These are phyloP conservation scores for Penicillium crystallinum DNA, from an alignment of 495 filamentous ascomycete genomes.

Conservation along the genomic window DNA sequence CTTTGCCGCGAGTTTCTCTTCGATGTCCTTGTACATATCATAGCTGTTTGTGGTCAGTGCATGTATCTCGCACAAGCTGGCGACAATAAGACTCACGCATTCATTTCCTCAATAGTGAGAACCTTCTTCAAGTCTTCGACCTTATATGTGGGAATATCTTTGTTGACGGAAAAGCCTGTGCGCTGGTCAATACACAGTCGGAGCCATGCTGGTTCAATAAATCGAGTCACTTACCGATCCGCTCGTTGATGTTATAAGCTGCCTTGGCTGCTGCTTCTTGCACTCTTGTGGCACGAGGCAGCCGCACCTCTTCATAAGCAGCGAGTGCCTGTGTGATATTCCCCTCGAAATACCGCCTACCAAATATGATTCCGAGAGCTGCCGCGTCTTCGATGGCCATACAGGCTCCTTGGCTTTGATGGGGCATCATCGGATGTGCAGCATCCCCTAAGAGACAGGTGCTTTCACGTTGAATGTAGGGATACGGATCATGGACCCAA, in stretches of 20 bases:
- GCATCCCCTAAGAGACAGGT: constrained; percentile 40
- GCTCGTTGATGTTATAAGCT: constrained; percentile 46
- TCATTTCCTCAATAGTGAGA: constrained; percentile 52
- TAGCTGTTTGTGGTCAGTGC: constrained; percentile 29
- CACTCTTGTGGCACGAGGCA: constrained; percentile 40
- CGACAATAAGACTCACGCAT: constrained; percentile 29
- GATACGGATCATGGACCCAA: constrained; percentile 47
- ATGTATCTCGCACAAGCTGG: background rate
- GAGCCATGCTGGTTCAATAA: background rate
- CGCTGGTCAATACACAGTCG: background rate
- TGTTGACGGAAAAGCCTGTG: constrained; percentile 44
- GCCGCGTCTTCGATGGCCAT: constrained; percentile 50
- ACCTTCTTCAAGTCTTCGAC: constrained; percentile 44
- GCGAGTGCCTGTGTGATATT: constrained; percentile 35
- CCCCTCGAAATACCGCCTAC: constrained; percentile 34
- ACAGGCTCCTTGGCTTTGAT: constrained; percentile 48
- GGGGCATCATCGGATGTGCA: constrained; percentile 47
- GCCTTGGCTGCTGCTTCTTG: constrained; percentile 43
- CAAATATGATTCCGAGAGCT: constrained; percentile 43
- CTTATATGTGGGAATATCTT: constrained; percentile 37
- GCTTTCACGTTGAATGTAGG: constrained; percentile 24
- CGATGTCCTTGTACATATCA: constrained; percentile 46
- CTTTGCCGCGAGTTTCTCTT: constrained; percentile 30
- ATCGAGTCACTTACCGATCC: constrained; percentile 34
- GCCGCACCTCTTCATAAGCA: constrained; percentile 41